Base-by-base conservation (phyloP, 805 yeast genomes). In the Nakazawaea anatomiae region DNA sequence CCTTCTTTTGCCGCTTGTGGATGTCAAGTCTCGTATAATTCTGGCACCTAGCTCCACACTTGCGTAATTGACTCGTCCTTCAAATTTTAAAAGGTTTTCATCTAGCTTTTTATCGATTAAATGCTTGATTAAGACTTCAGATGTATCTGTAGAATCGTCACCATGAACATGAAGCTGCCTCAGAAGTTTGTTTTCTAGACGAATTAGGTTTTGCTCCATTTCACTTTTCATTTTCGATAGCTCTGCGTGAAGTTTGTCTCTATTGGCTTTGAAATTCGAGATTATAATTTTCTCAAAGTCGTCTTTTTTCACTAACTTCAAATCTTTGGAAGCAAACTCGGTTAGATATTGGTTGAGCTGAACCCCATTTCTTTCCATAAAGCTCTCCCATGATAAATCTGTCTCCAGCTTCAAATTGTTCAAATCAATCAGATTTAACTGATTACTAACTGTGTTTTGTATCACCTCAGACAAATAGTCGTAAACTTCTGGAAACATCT, bases 261-360 rank as follows among this genome's bases (percentile, higher is more conserved):
- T 42, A 28, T 46, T 51, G 2, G 50, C 42, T 31, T 46, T 46
- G 39, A 46, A 42, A 39, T 46, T 46, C 6, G 42, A 47, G 6
- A 51, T 35, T 43, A 51, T 42, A 6, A 51, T 43, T 8, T 38
- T 28, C 38, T 51, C 50, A 29, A 51, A 51, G 29, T 51, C 50
- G n/a, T 18, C 36, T 27, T 41, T 46, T 18, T 51, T 42, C 6
- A 51, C 53, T 18, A 51, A 11, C 36, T 51, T 43, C 32, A 51
- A 39, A 30, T 51, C 53, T n/a, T 42, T 36, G 12, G 39, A 46
- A 25, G 43, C 29, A 30, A 38, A 51, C 10, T 46, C 31, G 11
- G 44, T 14, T 18, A 51, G 14, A 28, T 51, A 51, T 28, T 51
- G 44, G 30, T 51, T 42, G 32, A 51, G 11, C 11, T 46, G 43